Conservation (phyloP, 2,329 filamentous ascomycete genomes). For the Ceratocystis huliohia region DNA sequence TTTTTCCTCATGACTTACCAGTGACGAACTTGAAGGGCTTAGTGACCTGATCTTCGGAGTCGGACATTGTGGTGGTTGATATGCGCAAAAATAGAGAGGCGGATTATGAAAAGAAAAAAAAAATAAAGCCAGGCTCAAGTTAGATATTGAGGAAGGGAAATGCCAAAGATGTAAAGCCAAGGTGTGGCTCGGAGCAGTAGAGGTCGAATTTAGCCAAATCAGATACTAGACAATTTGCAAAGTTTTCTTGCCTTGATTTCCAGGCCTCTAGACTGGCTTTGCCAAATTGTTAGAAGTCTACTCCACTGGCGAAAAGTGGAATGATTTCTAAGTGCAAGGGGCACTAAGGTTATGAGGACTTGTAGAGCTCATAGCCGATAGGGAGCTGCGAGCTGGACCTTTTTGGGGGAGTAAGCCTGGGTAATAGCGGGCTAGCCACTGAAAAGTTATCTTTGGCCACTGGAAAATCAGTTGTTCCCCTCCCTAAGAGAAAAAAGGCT, state of each 20-base stretch:
- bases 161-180: conserved; percentile 29
- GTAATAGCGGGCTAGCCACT: background rate
- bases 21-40: conserved; percentile 99
- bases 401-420: background rate
- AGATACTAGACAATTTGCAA: conserved; percentile 30
- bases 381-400: background rate
- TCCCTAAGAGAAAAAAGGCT: background rate
- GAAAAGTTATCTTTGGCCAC: background rate
- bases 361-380: background rate
- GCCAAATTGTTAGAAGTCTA: background rate
- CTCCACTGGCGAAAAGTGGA: background rate
- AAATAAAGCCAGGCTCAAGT: background rate
- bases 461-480: too few species aligned
- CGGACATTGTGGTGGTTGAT: conserved; percentile 63
- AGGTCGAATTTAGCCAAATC: conserved; percentile 30
- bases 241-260: conserved; percentile 10
- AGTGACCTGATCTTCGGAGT: conserved; percentile 67
- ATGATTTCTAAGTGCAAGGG: background rate
- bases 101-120: background rate
- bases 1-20: conserved; percentile 49
- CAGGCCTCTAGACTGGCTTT: conserved; percentile 9
- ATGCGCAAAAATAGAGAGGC: conserved; percentile 9
- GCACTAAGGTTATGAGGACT: background rate
- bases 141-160: conserved; percentile 17
- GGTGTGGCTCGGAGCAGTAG: conserved; percentile 29